Evolutionary conservation across 2,329 filamentous ascomycete genomes (phyloP).

Genomic region (Penicillium concentricum): DNA sequence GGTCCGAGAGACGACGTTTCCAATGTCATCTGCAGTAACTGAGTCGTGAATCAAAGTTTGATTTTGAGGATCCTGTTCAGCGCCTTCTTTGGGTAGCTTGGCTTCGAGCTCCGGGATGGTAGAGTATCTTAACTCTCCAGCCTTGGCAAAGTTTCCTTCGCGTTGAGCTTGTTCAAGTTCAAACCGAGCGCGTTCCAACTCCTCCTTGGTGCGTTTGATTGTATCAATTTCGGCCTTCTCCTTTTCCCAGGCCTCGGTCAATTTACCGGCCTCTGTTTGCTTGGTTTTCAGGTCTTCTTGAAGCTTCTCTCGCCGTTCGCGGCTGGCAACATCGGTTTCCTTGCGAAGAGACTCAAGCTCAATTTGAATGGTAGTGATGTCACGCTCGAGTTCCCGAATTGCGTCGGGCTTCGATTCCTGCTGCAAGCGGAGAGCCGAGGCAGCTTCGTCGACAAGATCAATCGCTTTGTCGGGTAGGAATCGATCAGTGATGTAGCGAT

Average conservation of each 20-base stretch:
- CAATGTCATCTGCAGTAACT: slow-evolving; percentile 94
- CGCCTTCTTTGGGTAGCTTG: slow-evolving; percentile 73
- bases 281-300: slow-evolving; percentile 73
- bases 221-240: slow-evolving; percentile 81
- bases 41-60: slow-evolving; percentile 81
- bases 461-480: slow-evolving; percentile 97
- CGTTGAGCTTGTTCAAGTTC: slow-evolving; percentile 87
- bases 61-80: slow-evolving; percentile 44
- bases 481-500: slow-evolving; percentile 93
- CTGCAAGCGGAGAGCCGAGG: slow-evolving; percentile 82
- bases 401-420: slow-evolving; percentile 97
- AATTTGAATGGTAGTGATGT: slow-evolving; percentile 97
- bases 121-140: slow-evolving; percentile 87
- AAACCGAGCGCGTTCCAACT: slow-evolving; percentile 80
- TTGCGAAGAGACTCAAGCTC: slow-evolving; percentile 92
- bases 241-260: slow-evolving; percentile 86
- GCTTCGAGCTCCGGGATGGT: slow-evolving; percentile 78
- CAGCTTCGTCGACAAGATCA: slow-evolving; percentile 93
- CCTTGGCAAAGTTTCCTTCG: slow-evolving; percentile 81
- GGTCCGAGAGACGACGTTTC: slow-evolving; percentile 81
- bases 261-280: slow-evolving; percentile 70
- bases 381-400: slow-evolving; percentile 86
- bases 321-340: slow-evolving; percentile 85
- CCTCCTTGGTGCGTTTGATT: slow-evolving; percentile 82
- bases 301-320: slow-evolving; percentile 82